Base-by-base conservation (phyloP, 2,329 filamentous ascomycete genomes). In the Fusarium sp. region DNA sequence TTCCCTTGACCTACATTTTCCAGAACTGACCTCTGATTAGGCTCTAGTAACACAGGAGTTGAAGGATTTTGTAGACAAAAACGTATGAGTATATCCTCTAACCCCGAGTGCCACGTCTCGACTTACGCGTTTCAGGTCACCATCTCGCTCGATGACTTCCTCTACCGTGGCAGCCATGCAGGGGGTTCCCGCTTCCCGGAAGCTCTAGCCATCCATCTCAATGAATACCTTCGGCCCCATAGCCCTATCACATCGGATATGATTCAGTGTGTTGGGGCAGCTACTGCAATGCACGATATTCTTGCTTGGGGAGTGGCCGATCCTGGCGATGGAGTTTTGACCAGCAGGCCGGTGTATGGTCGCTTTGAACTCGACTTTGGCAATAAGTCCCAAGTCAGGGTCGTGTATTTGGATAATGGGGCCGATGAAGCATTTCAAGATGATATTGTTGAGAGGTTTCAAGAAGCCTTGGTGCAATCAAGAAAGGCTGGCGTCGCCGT, bases 321-420 rank as follows among this genome's bases (percentile, higher is more conserved):
- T 32, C 68, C 73, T 0, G 72, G 75, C 4, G 76, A 80, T 3
- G 76, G 71, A 1, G 71, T 80, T n/a, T 60, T 80, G 10, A 68
- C 75, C 2, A 76, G 75, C 29, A 67, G 74, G 1, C 78, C 78
- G 2, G 71, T 77, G 6, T 84, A 84, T 48, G 80, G 81, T 4
- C 77, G 78, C 3, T 83, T 84, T 52, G 75, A 81, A 33, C 71
- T 78, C 4, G 82, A 84, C 57, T 79, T 84, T 31, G 73, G 74
- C 1, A 73, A 79, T 23, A 76, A 79, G 36, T 73, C 78, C 1
- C 73, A 76, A 0, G 71, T 78, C 3, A 69, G 70, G 9, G 75
- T 84, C 0, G 74, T 83, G 0, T 83, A 83, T 37, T 78, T 74
- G 9, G 76, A 77, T 3, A 75, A 75, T 0, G 73, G 79, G 47